These are phyloP conservation scores for Parathielavia hyrcaniae DNA, from an alignment of 495 filamentous ascomycete genomes.

Conservation along the genomic window DNA sequence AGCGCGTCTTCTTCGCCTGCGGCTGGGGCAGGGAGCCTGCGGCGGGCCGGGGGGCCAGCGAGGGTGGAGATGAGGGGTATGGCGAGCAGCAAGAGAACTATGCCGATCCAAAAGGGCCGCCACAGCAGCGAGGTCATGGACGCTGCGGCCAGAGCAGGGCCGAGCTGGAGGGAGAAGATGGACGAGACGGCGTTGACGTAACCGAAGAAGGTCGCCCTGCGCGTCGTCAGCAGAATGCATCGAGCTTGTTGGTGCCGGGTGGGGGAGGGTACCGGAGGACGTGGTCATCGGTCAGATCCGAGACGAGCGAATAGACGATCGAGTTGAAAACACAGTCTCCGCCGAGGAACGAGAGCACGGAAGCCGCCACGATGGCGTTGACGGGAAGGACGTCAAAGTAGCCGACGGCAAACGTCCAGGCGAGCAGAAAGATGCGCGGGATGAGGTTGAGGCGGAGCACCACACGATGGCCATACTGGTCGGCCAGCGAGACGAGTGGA, in stretches of 20 bases:
- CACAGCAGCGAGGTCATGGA: conserved; percentile 37
- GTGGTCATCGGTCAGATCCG: conserved; percentile 36
- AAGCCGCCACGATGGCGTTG: conserved; percentile 33
- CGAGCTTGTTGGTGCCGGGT: neutral
- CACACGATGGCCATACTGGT: conserved; percentile 32
- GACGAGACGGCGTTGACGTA: conserved; percentile 39
- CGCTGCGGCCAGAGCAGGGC: conserved; percentile 39
- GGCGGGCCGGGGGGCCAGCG: conserved; percentile 13
- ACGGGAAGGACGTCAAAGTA: conserved; percentile 39
- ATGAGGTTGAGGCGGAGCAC: conserved; percentile 40
- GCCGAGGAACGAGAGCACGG: conserved; percentile 38
- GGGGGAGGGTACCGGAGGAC: conserved; percentile 29
- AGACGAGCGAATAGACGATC: conserved; percentile 40
- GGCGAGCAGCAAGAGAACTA: conserved; percentile 34
- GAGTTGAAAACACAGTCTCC: conserved; percentile 46
- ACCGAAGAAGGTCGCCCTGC: conserved; percentile 42
- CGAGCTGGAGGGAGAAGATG: conserved; percentile 36
- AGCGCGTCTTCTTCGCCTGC: neutral
- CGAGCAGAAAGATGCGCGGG: conserved; percentile 36
- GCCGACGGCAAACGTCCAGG: conserved; percentile 37
- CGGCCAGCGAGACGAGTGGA: conserved; percentile 38
- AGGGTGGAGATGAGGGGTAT: conserved; percentile 30
- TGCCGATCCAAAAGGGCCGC: conserved; percentile 40
- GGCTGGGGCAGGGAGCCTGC: conserved; percentile 17
- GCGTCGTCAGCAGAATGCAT: neutral